Conservation (phyloP, 2,329 filamentous ascomycete genomes). For the Scedosporium dehoogii region DNA sequence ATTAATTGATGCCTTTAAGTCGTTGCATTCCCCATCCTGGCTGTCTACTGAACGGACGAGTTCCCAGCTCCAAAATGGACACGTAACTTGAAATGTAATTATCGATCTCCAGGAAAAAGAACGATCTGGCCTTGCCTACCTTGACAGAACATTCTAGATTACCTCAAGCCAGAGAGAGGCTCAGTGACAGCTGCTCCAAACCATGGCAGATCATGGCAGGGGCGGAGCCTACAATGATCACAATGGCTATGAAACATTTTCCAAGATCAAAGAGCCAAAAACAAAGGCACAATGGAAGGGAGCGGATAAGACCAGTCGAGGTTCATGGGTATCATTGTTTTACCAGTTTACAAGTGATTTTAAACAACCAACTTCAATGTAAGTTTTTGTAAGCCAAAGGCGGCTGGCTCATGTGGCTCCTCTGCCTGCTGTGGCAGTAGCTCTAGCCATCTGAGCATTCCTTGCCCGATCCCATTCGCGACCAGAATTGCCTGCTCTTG, state of each 20-base stretch:
- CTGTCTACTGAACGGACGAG: not conserved
- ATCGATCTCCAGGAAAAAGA: not conserved
- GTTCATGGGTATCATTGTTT: not conserved
- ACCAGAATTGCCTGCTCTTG: constrained; percentile 37
- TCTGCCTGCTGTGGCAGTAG: constrained; percentile 43
- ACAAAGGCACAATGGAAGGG: not conserved
- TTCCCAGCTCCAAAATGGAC: too few relatives aligned
- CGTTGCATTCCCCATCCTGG: not conserved
- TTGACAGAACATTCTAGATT: not conserved
- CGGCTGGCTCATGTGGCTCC: constrained; percentile 36
- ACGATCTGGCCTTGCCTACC: not conserved
- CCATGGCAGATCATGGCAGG: not conserved
- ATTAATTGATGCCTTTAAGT: not conserved
- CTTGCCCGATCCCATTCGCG: constrained; percentile 47
- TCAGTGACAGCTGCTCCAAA: not conserved
- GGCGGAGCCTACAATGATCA: not conserved
- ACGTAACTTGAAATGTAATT: too few relatives aligned
- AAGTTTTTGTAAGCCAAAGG: not conserved
- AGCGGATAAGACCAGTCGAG: not conserved
- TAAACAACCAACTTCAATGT: not conserved
- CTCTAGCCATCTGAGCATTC: constrained; percentile 45
- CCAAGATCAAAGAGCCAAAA: not conserved
- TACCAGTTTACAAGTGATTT: not conserved
- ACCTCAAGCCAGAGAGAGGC: not conserved
- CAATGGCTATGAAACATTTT: too few relatives aligned